Base-by-base conservation (phyloP, 2,329 filamentous ascomycete genomes). In the Boeremia lycopersici region DNA sequence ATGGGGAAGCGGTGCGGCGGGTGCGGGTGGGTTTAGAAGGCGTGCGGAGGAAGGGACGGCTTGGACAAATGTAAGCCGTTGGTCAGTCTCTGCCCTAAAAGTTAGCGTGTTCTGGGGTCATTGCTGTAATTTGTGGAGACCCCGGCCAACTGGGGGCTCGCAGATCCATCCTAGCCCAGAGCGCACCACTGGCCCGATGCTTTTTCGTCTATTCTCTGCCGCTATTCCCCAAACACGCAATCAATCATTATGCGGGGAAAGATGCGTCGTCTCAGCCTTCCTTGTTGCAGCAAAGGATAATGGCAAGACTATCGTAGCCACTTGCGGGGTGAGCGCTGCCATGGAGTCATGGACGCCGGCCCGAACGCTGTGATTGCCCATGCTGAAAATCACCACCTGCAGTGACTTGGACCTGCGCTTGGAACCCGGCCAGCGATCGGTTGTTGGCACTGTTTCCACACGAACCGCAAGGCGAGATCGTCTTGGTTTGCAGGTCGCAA, bases 141-240 rank as follows among this genome's bases (percentile, higher is more conserved):
- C 52, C 52, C 53, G 48, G 57, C 50, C 46, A 63, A 61, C 63
- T 64, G 63, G 63, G 40, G 63, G 45, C 56, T 51, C 19, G 53
- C 42, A 56, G 55, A 44, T 59, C 56, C 60, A 57, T 57, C 45
- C 61, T 56, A 48, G 53, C 56, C 56, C 51, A 47, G 48, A 58
- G 49, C 53, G 48, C 47, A 49, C 54, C 43, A 40, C 57, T 57
- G 62, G 52, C 19, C 70, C 70, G 69, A 65, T 59, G 59, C 60
- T 57, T 71, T 71, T 71, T 71, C 68, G 69, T 68, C 51, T 40
- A 25, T 31, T 40, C 43, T 31, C 57, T 44, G 57, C 59, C 64
- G 60, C 69, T 67, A 70, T 49, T 43, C 62, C 53, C 49, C 48
- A 48, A 62, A 51, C 31, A 46, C 40, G 29, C 47, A 29, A 42